These are phyloP conservation scores for Solanum boliviense DNA, from an alignment of 257 asterid genomes.

Conservation along the genomic window DNA sequence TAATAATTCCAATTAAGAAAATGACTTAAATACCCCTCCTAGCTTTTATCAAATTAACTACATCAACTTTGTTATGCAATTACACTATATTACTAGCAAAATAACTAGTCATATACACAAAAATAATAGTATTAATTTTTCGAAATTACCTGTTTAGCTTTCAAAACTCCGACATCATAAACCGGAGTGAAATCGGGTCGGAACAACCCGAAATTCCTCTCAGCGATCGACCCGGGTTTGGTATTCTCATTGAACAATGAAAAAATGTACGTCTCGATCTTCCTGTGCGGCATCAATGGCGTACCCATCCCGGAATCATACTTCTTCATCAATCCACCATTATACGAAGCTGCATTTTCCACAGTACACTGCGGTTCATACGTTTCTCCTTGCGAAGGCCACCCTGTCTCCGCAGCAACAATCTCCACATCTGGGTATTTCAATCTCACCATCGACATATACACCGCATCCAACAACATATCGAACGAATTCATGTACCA, in stretches of 20 bases:
- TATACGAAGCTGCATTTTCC: conserved; percentile 64
- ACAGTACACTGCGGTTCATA: conserved; percentile 56
- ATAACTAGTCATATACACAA: background rate
- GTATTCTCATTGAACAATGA: conserved; percentile 66
- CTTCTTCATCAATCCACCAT: conserved; percentile 48
- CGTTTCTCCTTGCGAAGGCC: conserved; percentile 61
- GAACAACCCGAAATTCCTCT: conserved; percentile 83
- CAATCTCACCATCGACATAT: conserved; percentile 53
- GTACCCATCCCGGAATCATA: conserved; percentile 48
- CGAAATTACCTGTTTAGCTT: conserved; percentile 9
- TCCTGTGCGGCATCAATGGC: conserved; percentile 70
- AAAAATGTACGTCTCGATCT: conserved; percentile 53
- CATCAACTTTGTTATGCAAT: no score
- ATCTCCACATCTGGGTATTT: conserved; percentile 70
- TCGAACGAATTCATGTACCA: conserved; percentile 68
- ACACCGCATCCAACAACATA: conserved; percentile 57
- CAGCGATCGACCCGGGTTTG: conserved; percentile 52
- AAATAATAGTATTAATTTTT: background rate
- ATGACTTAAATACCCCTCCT: background rate
- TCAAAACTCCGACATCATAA: conserved; percentile 57
- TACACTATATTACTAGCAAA: background rate
- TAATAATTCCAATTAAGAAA: background rate
- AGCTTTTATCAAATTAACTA: no score
- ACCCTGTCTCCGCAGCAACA: conserved; percentile 81
- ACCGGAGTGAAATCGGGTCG: conserved; percentile 60